Evolutionary conservation across 768 basidiomycete genomes (phyloP).

Genomic region (Hirschioporus abietinus): DNA sequence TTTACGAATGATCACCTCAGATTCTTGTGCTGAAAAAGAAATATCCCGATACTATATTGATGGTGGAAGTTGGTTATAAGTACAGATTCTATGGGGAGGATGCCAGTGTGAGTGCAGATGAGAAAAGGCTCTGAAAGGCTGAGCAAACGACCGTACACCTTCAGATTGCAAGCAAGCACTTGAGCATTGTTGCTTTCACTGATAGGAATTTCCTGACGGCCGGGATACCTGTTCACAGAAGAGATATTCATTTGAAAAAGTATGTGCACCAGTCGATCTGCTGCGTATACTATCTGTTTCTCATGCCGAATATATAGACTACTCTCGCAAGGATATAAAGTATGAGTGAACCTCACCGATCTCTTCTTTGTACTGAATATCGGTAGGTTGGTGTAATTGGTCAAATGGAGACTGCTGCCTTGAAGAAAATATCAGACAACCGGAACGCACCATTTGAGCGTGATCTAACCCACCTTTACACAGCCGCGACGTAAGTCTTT

Average conservation of each 20-base stretch:
- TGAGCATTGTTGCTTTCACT: constrained; percentile 70
- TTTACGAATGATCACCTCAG: constrained; percentile 25
- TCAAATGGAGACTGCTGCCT: constrained; percentile 82
- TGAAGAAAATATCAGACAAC: constrained; percentile 80
- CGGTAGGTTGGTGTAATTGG: constrained; percentile 55
- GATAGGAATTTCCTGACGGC: constrained; percentile 73
- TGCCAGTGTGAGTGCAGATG: constrained; percentile 48
- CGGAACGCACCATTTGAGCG: constrained; percentile 70
- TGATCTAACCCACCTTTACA: constrained; percentile 73
- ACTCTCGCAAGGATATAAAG: constrained; percentile 72
- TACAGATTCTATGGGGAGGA: constrained; percentile 81
- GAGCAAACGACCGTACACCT: background rate
- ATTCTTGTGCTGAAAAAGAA: constrained; percentile 56
- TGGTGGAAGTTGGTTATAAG: constrained; percentile 84
- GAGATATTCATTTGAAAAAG: constrained; percentile 74
- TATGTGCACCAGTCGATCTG: constrained; percentile 22
- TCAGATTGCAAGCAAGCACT: constrained; percentile 67
- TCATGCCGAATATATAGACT: constrained; percentile 38
- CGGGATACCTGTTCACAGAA: constrained; percentile 64
- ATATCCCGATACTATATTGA: constrained; percentile 60
- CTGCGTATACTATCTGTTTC: background rate
- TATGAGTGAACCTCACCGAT: constrained; percentile 22
- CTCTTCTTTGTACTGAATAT: background rate
- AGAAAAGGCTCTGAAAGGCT: background rate
- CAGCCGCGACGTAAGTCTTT: constrained; percentile 73